phyloP scores from a whole-genome alignment of 2,329 filamentous ascomycete genomes.

The Pseudofabraea citricarpa region DNA sequence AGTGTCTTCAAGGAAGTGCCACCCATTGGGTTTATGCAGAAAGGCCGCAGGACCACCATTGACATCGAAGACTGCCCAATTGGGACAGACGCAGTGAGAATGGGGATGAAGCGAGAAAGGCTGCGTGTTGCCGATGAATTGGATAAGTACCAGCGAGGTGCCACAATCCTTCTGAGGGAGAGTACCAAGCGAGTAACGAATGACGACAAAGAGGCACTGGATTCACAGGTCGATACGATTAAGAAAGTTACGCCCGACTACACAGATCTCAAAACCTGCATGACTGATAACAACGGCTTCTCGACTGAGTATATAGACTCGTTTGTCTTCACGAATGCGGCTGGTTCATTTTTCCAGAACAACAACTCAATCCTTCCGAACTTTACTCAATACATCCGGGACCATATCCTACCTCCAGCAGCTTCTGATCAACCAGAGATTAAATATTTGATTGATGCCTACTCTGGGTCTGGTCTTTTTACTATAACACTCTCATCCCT shows the following conservation, averaged over 20 bases:
- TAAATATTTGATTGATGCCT: constrained; percentile 92
- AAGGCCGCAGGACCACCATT: constrained; percentile 72
- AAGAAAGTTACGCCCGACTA: constrained; percentile 40
- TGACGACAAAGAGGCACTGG: constrained; percentile 23
- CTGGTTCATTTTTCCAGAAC: constrained; percentile 97
- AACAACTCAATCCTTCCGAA: constrained; percentile 93
- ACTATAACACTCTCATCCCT: constrained; percentile 85
- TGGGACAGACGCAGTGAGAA: constrained; percentile 77
- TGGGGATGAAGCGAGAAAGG: constrained; percentile 76
- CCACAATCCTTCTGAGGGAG: constrained; percentile 85
- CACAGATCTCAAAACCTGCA: constrained; percentile 79
- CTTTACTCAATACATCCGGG: constrained; percentile 84
- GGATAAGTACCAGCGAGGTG: constrained; percentile 69
- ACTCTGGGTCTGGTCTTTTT: constrained; percentile 96
- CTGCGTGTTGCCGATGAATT: constrained; percentile 68
- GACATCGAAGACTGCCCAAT: constrained; percentile 98
- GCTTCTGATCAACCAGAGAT: constrained; percentile 40
- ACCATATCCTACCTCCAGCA: constrained; percentile 61
- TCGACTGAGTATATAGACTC: constrained; percentile 81
- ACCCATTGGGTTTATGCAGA: constrained; percentile 84
- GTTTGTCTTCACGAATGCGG: constrained; percentile 84
- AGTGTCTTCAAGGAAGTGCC: constrained; percentile 61
- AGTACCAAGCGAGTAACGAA: constrained; percentile 66
- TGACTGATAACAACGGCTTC: constrained; percentile 78
- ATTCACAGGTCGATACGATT: constrained; percentile 22